Percentiles rank a stretch among this genome's conserved stretches.
Conservation (phyloP, 805 yeast species). For the Wickerhamiella dianesei region DNA sequence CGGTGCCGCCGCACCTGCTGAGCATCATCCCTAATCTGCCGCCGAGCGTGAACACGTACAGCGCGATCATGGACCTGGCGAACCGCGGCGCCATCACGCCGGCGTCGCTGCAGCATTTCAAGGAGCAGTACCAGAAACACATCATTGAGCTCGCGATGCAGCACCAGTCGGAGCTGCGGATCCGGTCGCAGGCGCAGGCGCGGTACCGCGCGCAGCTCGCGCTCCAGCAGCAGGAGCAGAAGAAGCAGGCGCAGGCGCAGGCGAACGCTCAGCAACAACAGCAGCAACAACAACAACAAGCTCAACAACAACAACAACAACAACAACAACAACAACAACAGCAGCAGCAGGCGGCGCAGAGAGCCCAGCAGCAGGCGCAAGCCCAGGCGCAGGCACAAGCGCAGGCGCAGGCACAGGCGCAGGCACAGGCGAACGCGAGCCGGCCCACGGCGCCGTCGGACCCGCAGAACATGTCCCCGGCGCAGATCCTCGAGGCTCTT, state of each 20-base stretch:
- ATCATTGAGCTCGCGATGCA: conserved; percentile 14
- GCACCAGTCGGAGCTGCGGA: conserved; percentile 12
- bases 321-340: conserved; percentile 12
- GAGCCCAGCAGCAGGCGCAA: conserved; percentile 7
- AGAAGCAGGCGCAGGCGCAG: conserved; percentile 11
- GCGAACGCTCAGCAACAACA: background rate
- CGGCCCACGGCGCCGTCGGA: background rate
- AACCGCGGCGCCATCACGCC: conserved; percentile 15
- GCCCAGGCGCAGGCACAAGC: conserved; percentile 15
- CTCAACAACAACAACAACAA: conserved; percentile 13
- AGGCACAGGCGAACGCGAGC: conserved; percentile 6
- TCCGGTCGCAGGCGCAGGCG: conserved; percentile 14
- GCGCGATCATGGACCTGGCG: conserved; percentile 49
- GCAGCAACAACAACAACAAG: conserved; percentile 6
- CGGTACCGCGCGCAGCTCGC: conserved; percentile 4
- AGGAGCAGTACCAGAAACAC: conserved; percentile 20
- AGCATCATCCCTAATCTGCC: conserved; percentile 65
- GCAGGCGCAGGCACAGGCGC: conserved; percentile 15
- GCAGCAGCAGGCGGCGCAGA: conserved; percentile 9
- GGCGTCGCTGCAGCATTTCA: conserved; percentile 21
- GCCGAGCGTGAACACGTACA: conserved; percentile 68
- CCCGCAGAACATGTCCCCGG: conserved; percentile 9
- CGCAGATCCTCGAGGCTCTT: conserved; percentile 14
- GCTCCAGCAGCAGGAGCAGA: conserved; percentile 14
- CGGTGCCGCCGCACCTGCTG: conserved; percentile 58